phyloP scores from a whole-genome alignment of 1,284 basidiomycete genomes.

The Coriolopsis trogii region DNA sequence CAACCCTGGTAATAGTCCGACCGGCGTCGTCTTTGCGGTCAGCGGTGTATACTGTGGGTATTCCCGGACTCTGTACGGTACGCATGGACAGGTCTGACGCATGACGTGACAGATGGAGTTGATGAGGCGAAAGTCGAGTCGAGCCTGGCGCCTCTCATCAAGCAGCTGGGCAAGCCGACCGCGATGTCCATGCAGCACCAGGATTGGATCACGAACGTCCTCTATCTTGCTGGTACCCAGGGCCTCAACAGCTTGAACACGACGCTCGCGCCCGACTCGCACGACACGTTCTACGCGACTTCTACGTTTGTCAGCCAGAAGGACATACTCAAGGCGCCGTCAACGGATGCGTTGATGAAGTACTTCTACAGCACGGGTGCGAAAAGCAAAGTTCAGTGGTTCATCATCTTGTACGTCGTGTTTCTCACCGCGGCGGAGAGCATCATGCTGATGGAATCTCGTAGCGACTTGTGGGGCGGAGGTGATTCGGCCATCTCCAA shows the following conservation, averaged over 20 bases:
- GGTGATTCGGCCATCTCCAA: constrained; percentile 3
- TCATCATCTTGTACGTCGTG: constrained; percentile 10
- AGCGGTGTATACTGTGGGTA: constrained; percentile 2
- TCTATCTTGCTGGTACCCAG: constrained; percentile 2
- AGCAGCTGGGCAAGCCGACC: constrained; percentile 1
- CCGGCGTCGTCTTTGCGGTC: background rate
- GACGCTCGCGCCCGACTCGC: constrained; percentile 6
- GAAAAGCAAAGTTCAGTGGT: constrained; percentile 1
- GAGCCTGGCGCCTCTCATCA: constrained; percentile 5
- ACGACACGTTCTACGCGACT: constrained; percentile 12
- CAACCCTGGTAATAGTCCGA: background rate
- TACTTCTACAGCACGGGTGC: constrained; percentile 11
- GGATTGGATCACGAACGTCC: constrained; percentile 7
- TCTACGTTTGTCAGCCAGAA: constrained; percentile 8
- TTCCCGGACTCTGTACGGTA: background rate
- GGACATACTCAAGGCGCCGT: background rate
- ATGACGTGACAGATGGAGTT: background rate
- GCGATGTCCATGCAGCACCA: background rate
- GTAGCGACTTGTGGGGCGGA: constrained; percentile 9
- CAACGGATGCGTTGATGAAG: constrained; percentile 10
- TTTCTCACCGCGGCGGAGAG: background rate
- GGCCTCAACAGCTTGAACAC: constrained; percentile 1
- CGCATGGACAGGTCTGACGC: background rate
- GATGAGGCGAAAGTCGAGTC: constrained; percentile 3
- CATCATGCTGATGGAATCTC: background rate